Base-by-base conservation (phyloP, 176 grass and related monocot genomes). In the Elymus sibiricus region DNA sequence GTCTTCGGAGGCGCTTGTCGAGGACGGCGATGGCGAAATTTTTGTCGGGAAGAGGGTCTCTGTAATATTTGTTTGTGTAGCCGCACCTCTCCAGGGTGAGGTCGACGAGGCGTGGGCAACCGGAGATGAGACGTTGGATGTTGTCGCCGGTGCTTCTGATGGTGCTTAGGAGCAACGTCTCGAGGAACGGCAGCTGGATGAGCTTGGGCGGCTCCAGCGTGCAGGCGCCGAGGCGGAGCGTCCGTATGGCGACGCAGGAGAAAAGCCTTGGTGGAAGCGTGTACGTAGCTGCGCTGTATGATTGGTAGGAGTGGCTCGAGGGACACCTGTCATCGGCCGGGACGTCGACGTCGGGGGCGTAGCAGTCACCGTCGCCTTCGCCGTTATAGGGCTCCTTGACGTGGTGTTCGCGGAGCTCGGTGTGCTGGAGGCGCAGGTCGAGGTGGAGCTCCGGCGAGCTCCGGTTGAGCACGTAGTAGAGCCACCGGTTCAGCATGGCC, bases 371-470 rank as follows among this genome's bases (percentile, higher is more conserved):
- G 6, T 19, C 64, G 29, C 6, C 11, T 15, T n/a, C 9, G 32
- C 11, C 66, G 31, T 10, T 25, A 7, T 29, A 22, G 4, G 21
- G 67, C 6, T 70, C 35, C 4, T 21, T 37, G 0, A 9, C 19
- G 21, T 40, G 11, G 35, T 39, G 10, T 5, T 70, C 35, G 1
- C 67, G 9, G 19, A 11, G 4, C 13, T 16, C 2, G 64, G 64
- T 1, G 35, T n/a, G 35, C 67, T 70, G 4, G 35, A 70, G 46
- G 31, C 80, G 65, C 29, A 82, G 46, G 65, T 58, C 80, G 13
- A 82, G 29, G 65, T 26, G 28, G 47, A 76, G 74, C 74, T 77
- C 74, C 13, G 42, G 70, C 39, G 22, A 6, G 69, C 37, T 16
- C 9, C 66, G 24, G 13, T 26, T 15, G 47, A 55, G 66, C 66